Evolutionary conservation across 75 land plant species (phyloP), one percentile per base, ranked within the genome.

Genomic region (Pinus tabuliformis): DNA sequence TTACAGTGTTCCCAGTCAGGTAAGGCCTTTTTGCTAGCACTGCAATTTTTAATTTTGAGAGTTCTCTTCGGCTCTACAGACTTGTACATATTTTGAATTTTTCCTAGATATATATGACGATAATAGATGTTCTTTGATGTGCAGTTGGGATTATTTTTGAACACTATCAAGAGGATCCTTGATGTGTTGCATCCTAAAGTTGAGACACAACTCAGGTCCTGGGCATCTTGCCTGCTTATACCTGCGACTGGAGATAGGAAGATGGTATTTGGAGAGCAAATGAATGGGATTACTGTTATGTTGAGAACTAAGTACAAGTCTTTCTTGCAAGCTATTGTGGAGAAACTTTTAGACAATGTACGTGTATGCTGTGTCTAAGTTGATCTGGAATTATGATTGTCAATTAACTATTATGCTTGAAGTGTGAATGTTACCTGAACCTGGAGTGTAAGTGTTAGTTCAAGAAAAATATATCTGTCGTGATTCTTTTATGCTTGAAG

Each of bases 241-340:
- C 58, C 77, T 15, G 64, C 71, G 12, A 72, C 56, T 77, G 90
- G 86, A 75, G 84, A 87, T 45, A 75, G 74, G 45, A 87, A 79
- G 65, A 57, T 60, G 36, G 37, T 49, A 3, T 94, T 90, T 74
- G 99, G 99, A 58, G 99, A 97, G 63, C 93, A 91, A 54, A 80
- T 90, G 77, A 92, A 92, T 79, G 97, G 79, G 64, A 80, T 92
- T 13, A 91, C 95, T 57, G 88, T 97, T 1, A 81, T 86, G 79
- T 77, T 97, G 70, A 89, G 93, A 73, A 91, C 95, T 12, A 94
- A 91, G 57, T 94, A 97, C 83, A 94, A 94, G 72, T 91, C 86
- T 36, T 92, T 90, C 76, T 79, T 89, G 83, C 91, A 92, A 76
- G 97, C 98, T 6, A 89, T 87, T 72, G 92, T 97, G 36, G 92